Evolutionary conservation across 139 green algal genomes (phyloP).

Genomic region (Haematococcus sp.): DNA sequence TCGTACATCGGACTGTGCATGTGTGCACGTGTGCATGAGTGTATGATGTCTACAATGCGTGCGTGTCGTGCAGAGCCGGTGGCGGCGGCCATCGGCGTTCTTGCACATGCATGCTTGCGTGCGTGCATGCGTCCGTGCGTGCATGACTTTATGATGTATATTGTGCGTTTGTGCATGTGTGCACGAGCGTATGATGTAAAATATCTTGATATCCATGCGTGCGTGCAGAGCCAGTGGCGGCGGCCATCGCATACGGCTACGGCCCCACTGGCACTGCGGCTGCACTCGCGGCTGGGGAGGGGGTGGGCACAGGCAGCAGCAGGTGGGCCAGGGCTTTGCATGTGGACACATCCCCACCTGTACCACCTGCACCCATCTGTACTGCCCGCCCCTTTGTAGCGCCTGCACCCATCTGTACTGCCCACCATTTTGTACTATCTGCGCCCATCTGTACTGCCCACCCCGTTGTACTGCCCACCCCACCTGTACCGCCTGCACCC

Average conservation of each 20-base stretch:
- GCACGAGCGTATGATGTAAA: background rate
- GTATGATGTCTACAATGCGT: too few species aligned
- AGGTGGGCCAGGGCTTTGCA: too few species aligned
- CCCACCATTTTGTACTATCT: background rate
- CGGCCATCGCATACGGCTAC: slow-evolving; percentile 77
- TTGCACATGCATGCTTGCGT: background rate
- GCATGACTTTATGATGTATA: background rate
- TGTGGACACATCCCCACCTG: too few species aligned
- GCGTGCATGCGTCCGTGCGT: background rate
- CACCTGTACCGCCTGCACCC: too few species aligned
- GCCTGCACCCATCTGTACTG: background rate
- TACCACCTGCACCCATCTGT: background rate
- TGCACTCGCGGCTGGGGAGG: slow-evolving; percentile 12
- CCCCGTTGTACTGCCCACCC: too few species aligned
- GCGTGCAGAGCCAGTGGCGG: slow-evolving; percentile 69
- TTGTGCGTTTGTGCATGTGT: background rate
- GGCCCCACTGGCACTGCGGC: slow-evolving; percentile 32
- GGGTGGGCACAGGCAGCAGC: too few species aligned
- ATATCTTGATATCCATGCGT: background rate
- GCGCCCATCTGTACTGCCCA: too few species aligned
- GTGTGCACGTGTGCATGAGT: too few species aligned
- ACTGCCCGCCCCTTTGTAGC: background rate
- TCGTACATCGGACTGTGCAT: too few species aligned
- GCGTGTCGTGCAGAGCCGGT: too few species aligned
- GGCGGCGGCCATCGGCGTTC: background rate